Evolutionary conservation across 768 basidiomycete species (phyloP), one percentile per base, ranked within the genome.

Genomic region (Tulasnella sp.): DNA sequence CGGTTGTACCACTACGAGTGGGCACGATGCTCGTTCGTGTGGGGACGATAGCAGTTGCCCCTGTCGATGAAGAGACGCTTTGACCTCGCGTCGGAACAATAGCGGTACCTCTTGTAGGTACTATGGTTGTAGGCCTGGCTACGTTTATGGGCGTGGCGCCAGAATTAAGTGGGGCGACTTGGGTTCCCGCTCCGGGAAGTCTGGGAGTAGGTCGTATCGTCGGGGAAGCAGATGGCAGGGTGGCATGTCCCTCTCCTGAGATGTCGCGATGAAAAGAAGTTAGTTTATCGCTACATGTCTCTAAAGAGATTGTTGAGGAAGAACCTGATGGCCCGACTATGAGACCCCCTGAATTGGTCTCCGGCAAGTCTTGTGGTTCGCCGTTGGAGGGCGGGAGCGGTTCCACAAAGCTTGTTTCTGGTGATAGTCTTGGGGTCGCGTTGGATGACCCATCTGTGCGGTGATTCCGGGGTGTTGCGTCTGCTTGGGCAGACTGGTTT

Each of bases 51-150:
- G 64, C 31, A 16, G 31, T 69, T 34, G 31, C 64, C 14, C 64
- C 64, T 28, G 31, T 69, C 4, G 64, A 31, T 37, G 28, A 7
- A 34, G 12, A 18, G 64, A 28, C 64, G 34, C 31, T 69, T 69
- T 69, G 64, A 69, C 64, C 64, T 18, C 28, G 4, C 16, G 64
- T 69, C 16, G 64, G 64, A 37, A 34, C 34, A 37, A 69, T 34
- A 37, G 64, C 64, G 20, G 31, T 69, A 37, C 64, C 64, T 37
- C 64, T 69, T 69, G 64, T 37, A 28, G 64, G 64, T 69, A 69
- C 64, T 69, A 69, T 69, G 34, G 64, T 31, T 11, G 64, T 69
- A 37, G 11, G 16, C 31, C 31, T 28, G 12, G 64, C 34, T 22
- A 31, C 31, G 14, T 11, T 18, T 24, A 69, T 64, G 2, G 31